Conservation (phyloP, 805 yeast genomes). For the Trichomonascus vanleenenianus region DNA sequence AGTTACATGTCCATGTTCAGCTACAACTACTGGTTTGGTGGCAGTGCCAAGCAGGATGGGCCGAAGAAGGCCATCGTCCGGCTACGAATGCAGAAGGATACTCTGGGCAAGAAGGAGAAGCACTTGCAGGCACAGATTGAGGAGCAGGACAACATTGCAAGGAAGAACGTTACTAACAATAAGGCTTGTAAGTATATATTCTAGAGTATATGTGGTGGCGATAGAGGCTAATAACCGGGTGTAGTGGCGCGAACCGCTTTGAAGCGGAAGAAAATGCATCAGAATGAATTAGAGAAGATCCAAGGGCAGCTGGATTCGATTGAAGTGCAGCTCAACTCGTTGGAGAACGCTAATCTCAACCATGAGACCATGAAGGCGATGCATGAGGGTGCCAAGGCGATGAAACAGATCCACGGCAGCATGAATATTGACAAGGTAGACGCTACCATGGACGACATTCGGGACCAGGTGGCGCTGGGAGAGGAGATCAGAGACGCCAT, state of each 20-base stretch:
- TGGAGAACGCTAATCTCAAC: conserved; percentile 93
- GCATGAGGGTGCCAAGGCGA: conserved; percentile 95
- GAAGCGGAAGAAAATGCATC: conserved; percentile 78
- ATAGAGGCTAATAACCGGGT: conserved; percentile 6
- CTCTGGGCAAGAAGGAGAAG: conserved; percentile 73
- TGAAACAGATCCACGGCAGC: conserved; percentile 93
- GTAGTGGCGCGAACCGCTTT: conserved; percentile 75
- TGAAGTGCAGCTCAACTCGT: conserved; percentile 82
- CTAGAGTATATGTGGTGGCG: background rate
- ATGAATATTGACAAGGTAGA: conserved; percentile 95
- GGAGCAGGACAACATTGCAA: conserved; percentile 74
- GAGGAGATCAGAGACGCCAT: conserved; percentile 96
- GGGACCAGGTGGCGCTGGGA: conserved; percentile 92
- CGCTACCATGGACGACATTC: conserved; percentile 93
- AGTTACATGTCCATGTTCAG: too few relatives aligned
- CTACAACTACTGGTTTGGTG: conserved; percentile 43
- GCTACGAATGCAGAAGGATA: conserved; percentile 80
- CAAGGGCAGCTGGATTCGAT: conserved; percentile 84
- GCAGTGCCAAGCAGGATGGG: conserved; percentile 60
- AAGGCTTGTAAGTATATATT: conserved; percentile 35
- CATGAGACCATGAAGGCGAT: conserved; percentile 97
- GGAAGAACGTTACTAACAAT: conserved; percentile 63
- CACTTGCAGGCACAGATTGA: conserved; percentile 76
- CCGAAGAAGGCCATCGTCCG: conserved; percentile 91
- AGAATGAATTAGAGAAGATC: conserved; percentile 67